A percentile compares a stretch with the other conserved stretches of the same genome.
These are phyloP conservation scores for Ceratocystis albifundus DNA, from an alignment of 2,329 filamentous ascomycete species.

Conservation along the genomic window DNA sequence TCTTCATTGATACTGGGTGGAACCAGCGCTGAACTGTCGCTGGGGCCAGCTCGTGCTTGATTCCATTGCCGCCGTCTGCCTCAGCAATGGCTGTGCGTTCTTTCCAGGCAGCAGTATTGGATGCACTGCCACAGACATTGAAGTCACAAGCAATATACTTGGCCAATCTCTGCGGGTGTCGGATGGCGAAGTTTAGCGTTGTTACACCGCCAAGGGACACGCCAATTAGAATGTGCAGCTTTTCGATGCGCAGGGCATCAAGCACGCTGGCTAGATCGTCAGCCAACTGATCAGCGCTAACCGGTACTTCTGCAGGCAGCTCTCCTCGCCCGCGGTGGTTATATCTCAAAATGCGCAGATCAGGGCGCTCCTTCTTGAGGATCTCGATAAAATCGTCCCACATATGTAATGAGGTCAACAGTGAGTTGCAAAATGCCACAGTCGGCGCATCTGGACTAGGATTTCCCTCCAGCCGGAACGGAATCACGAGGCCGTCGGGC, in stretches of 20 bases:
- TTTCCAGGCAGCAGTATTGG: conserved; percentile 69
- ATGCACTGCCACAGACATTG: conserved; percentile 57
- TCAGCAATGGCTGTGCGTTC: conserved; percentile 61
- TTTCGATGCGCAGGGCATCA: conserved; percentile 54
- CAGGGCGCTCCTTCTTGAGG: conserved; percentile 48
- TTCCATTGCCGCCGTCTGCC: conserved; percentile 44
- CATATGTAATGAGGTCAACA: conserved; percentile 66
- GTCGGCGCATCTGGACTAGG: conserved; percentile 54
- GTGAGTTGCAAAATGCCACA: conserved; percentile 67
- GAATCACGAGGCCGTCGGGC: conserved; percentile 54
- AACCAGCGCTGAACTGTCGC: conserved; percentile 71
- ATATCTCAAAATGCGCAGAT: conserved; percentile 66
- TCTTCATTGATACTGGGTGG: conserved; percentile 41
- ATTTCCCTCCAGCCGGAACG: conserved; percentile 66
- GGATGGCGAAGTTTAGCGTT: conserved; percentile 58
- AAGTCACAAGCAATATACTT: conserved; percentile 68
- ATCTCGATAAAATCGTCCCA: conserved; percentile 62
- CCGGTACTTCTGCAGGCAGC: conserved; percentile 38
- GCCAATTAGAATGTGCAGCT: conserved; percentile 57
- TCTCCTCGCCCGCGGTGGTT: conserved; percentile 57
- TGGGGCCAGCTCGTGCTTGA: conserved; percentile 52
- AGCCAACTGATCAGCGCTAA: conserved; percentile 54
- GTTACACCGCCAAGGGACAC: conserved; percentile 76
- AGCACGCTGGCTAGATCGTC: conserved; percentile 57
- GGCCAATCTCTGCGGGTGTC: conserved; percentile 46